Evolutionary conservation across 1,284 basidiomycete species (phyloP), one percentile per base, ranked within the genome.

Genomic region (Hymenochaete sp.): DNA sequence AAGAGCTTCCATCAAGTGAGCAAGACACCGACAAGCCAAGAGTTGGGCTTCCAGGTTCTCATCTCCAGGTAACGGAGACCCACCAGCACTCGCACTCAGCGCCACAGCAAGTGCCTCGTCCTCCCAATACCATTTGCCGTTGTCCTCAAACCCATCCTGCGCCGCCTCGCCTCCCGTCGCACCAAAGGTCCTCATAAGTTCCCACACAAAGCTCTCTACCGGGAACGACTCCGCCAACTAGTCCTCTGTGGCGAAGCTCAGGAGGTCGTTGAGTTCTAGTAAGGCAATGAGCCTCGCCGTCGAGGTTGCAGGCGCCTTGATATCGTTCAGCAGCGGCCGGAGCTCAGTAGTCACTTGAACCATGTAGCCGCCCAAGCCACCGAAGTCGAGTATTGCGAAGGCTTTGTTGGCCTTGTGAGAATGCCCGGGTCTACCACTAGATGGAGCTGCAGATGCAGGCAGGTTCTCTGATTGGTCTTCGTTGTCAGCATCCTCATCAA

Each of bases 241-340:
- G 62, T 98, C 96, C 65, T 98, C 95, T 5, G 92, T 98, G 64
- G 90, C 92, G 65, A 98, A 93, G 52, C 90, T 90, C 47, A 98
- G 79, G 36, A 97, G 64, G 61, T 98, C 96, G 60, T 88, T 92
- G 45, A 97, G 78, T 59, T 98, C 95, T 59, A 97, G 92, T 11
- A 99, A 70, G 2, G 93, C 92, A 42, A 93, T 69, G 42, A 97
- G 78, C 38, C 90, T 81, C 21, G 83, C 86, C 0, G 87, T 82
- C 4, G 82, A 74, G 59, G 85, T 85, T 18, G 83, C 83, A 19
- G 80, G 82, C 14, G 78, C 68, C 62, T 90, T 90, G 71, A 97
- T 89, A 60, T 91, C 88, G 62, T 76, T 83, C 51, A 95, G 72
- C 72, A 96, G 86, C 11, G 81, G 80, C 72, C 93, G 92, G 63